Evolutionary conservation across 2,329 filamentous ascomycete genomes (phyloP).

Genomic region (Apiospora saccharicola): DNA sequence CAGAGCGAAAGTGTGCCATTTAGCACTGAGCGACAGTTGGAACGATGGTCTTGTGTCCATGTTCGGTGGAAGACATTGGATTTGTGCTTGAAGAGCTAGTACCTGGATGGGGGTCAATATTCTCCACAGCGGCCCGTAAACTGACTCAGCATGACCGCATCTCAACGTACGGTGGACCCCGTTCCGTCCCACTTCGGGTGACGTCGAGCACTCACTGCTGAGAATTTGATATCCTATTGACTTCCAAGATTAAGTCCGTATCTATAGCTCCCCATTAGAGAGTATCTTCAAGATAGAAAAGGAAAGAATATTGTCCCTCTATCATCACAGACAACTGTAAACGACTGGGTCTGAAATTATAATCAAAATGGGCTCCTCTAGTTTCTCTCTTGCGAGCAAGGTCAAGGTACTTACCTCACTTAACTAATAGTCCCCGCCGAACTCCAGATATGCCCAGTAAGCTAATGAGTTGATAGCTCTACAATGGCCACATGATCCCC

Average conservation of each 20-base stretch:
- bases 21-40: too few species aligned
- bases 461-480: constrained; percentile 51
- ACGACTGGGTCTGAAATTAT: background rate
- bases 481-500: constrained; percentile 73
- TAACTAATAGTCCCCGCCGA: background rate
- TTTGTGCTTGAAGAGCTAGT: background rate
- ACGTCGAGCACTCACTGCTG: constrained; percentile 10
- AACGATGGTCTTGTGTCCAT: too few species aligned
- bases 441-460: background rate
- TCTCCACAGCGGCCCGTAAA: constrained; percentile 18
- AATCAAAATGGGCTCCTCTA: constrained; percentile 23
- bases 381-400: constrained; percentile 38
- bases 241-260: background rate
- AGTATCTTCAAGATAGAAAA: background rate
- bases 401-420: constrained; percentile 35
- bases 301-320: too few species aligned
- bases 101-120: background rate
- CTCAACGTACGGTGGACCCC: background rate
- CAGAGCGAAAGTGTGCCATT: too few species aligned
- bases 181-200: background rate
- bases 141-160: constrained; percentile 21
- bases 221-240: background rate
- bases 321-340: background rate
- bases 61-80: background rate
- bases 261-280: background rate